phyloP scores from a whole-genome alignment of 148 eudicot genomes.

The Tetragonia tetragonoides region DNA sequence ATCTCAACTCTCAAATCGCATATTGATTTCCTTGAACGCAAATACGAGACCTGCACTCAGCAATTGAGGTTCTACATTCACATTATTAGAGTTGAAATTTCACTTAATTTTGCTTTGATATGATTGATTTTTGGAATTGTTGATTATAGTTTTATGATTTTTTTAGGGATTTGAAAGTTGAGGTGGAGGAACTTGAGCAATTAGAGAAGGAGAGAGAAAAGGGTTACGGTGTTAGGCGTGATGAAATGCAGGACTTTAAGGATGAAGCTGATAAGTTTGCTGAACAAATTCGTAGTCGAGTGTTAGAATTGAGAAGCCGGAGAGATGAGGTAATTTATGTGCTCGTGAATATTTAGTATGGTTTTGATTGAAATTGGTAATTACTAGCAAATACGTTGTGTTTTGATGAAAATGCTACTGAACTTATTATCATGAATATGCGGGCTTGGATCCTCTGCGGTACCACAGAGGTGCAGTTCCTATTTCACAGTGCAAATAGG shows the following conservation, averaged over 20 bases:
- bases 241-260: slow-evolving; percentile 36
- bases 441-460: no score
- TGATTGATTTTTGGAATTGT: no score
- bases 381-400: no score
- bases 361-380: no score
- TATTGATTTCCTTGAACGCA: slow-evolving; percentile 35
- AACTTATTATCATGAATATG: no score
- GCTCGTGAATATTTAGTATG: no score
- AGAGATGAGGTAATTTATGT: slow-evolving; percentile 32
- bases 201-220: slow-evolving; percentile 35
- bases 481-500: no score
- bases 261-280: slow-evolving; percentile 26
- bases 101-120: no score
- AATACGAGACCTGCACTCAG: slow-evolving; percentile 17
- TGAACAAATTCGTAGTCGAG: slow-evolving; percentile 25
- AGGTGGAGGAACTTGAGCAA: slow-evolving; percentile 39
- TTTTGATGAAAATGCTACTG: no score
- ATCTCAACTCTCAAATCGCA: slow-evolving; percentile 42
- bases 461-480: no score
- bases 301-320: slow-evolving; percentile 32
- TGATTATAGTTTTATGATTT: background rate
- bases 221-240: slow-evolving; percentile 16
- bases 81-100: no score
- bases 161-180: slow-evolving; percentile 32
- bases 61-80: slow-evolving; percentile 28